Conservation (phyloP, 257 asterid species). For the Solanum chaucha region DNA sequence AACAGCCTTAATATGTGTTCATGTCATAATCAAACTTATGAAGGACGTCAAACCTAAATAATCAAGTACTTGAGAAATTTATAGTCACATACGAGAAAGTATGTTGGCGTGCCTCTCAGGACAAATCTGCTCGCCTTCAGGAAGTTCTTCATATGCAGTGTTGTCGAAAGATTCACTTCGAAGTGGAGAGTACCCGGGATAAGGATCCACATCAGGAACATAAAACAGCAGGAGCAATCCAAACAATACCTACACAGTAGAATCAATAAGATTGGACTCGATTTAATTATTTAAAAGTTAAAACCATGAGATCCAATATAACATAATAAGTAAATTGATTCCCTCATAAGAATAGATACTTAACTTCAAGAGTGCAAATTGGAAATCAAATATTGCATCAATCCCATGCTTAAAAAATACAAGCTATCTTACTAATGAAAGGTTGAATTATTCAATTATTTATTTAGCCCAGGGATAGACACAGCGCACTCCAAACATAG, state of each 20-base stretch:
- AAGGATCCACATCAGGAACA: conserved; percentile 77
- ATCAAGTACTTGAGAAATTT: background rate
- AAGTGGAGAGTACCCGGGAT: conserved; percentile 72
- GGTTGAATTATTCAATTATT: background rate
- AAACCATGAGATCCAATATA: background rate
- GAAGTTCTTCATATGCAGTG: conserved; percentile 71
- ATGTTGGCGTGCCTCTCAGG: conserved; percentile 83
- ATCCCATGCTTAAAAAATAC: background rate
- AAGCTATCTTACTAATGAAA: background rate
- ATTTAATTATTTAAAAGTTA: background rate
- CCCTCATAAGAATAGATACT: background rate
- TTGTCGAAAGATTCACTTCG: conserved; percentile 45
- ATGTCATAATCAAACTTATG: background rate
- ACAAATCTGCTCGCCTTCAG: conserved; percentile 78
- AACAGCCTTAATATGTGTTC: background rate
- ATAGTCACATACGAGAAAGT: conserved; percentile 51
- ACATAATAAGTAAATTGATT: background rate
- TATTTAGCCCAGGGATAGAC: background rate
- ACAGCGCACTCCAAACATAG: background rate
- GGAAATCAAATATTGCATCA: background rate
- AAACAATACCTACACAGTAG: conserved; percentile 50
- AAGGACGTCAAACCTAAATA: background rate
- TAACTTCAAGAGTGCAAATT: background rate
- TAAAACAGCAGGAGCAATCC: conserved; percentile 70
- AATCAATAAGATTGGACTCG: background rate